Evolutionary conservation across 1,284 basidiomycete species (phyloP).

Genomic region (Puccinia horiana): DNA sequence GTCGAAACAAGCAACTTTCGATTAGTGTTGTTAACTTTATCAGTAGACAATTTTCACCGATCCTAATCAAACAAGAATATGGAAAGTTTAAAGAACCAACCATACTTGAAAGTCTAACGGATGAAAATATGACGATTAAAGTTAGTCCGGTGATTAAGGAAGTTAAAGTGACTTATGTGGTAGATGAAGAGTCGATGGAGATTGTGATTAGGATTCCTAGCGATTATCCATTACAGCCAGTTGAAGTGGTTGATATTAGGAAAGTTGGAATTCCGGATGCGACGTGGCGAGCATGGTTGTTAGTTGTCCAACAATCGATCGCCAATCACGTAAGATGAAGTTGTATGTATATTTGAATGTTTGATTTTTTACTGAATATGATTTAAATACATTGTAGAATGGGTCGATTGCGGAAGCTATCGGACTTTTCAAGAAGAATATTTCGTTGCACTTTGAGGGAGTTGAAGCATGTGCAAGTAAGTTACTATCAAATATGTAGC

Average conservation of each 20-base stretch:
- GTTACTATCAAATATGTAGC: no score
- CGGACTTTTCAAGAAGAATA: conserved; percentile 92
- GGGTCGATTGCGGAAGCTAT: conserved; percentile 88
- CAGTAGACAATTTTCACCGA: conserved; percentile 82
- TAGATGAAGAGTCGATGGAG: conserved; percentile 94
- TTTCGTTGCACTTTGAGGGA: conserved; percentile 84
- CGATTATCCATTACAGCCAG: conserved; percentile 86
- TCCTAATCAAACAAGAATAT: conserved; percentile 81
- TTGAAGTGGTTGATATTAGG: conserved; percentile 83
- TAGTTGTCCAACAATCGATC: conserved; percentile 88
- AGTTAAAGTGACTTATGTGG: conserved; percentile 74
- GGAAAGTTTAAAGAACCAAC: conserved; percentile 71
- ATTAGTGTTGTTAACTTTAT: conserved; percentile 76
- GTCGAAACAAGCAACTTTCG: conserved; percentile 84
- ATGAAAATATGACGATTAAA: conserved; percentile 80
- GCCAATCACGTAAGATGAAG: conserved; percentile 71
- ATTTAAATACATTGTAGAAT: conserved; percentile 65
- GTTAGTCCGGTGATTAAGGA: conserved; percentile 71
- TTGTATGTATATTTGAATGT: not conserved
- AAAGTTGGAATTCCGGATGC: conserved; percentile 85
- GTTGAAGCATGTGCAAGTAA: conserved; percentile 85
- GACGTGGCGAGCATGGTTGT: conserved; percentile 89
- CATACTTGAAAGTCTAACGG: conserved; percentile 68
- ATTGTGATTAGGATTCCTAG: conserved; percentile 80
- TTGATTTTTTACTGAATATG: not conserved